phyloP scores from a whole-genome alignment of 208 protist species.

The Kentomonas sorsogonicus region DNA sequence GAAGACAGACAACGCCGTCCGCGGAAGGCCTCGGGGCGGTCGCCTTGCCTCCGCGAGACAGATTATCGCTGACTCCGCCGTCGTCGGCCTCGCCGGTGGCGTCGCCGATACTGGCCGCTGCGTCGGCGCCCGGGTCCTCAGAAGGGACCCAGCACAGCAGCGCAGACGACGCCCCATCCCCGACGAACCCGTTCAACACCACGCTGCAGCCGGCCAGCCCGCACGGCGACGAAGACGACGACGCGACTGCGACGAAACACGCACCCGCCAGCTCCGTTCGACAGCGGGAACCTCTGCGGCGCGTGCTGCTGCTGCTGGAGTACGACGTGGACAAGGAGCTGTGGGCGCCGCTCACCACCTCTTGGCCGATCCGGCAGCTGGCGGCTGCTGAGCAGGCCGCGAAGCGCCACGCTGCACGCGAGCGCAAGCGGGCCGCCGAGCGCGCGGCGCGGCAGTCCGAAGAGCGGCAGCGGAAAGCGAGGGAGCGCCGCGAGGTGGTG shows the following conservation, averaged over 20 bases:
- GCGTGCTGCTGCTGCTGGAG: slow-evolving; percentile 43
- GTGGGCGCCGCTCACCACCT: slow-evolving; percentile 46
- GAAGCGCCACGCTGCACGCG: slow-evolving; percentile 2
- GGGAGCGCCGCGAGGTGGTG: slow-evolving; percentile 8
- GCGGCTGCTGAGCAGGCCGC: slow-evolving; percentile 18
- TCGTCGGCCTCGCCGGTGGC: too few species aligned
- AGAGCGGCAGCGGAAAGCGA: slow-evolving; percentile 6
- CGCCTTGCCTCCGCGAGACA: too few species aligned
- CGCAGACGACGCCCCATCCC: too few species aligned
- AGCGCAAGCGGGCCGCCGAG: slow-evolving; percentile 9
- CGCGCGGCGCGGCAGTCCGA: slow-evolving; percentile 10
- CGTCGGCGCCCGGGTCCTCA: too few species aligned
- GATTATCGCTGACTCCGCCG: too few species aligned
- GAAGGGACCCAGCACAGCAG: too few species aligned
- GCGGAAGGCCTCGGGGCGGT: too few species aligned
- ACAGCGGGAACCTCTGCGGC: slow-evolving; percentile 10
- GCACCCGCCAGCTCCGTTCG: neutral
- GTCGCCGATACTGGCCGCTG: too few species aligned
- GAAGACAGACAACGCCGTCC: too few species aligned
- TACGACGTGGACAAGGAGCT: slow-evolving; percentile 29
- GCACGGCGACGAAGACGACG: neutral
- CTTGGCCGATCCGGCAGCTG: slow-evolving; percentile 21
- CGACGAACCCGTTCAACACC: too few species aligned
- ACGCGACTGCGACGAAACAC: neutral
- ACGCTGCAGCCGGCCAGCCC: neutral